phyloP scores from a whole-genome alignment of 2,329 filamentous ascomycete species.

The Fusarium sp. region DNA sequence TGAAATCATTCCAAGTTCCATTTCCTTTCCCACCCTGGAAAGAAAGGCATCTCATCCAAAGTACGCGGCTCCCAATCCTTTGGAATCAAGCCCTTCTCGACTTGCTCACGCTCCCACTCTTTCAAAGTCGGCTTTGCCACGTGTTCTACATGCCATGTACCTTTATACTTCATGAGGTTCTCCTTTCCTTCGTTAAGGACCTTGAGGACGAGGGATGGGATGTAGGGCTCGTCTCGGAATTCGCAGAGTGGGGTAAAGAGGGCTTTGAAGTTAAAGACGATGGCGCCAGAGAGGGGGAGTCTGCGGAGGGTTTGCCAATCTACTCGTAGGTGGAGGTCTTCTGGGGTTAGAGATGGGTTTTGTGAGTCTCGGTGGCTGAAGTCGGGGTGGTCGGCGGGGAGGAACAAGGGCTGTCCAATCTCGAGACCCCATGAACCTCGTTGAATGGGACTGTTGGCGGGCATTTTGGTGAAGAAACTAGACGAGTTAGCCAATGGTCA shows the following conservation, averaged over 20 bases:
- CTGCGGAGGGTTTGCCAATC: conserved; percentile 91
- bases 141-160: conserved; percentile 83
- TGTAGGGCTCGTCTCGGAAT: conserved; percentile 77
- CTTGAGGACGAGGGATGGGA: conserved; percentile 77
- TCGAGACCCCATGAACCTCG: conserved; percentile 88
- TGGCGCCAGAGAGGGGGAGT: conserved; percentile 77
- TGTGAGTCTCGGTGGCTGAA: conserved; percentile 71
- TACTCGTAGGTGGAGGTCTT: conserved; percentile 77
- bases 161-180: conserved; percentile 82
- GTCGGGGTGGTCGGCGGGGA: conserved; percentile 76
- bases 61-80: conserved; percentile 75
- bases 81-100: conserved; percentile 69
- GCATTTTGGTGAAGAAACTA: conserved; percentile 85
- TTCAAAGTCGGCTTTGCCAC: conserved; percentile 74
- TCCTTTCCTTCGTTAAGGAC: conserved; percentile 72
- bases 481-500: neutral
- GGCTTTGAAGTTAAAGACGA: conserved; percentile 92
- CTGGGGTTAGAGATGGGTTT: conserved; percentile 64
- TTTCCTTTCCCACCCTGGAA: conserved; percentile 72
- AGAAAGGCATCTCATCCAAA: conserved; percentile 81
- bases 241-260: conserved; percentile 81
- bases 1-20: conserved; percentile 25
- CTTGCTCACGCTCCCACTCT: conserved; percentile 74
- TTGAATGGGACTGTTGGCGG: conserved; percentile 80
- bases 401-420: conserved; percentile 78